Conservation (phyloP, 2,329 filamentous ascomycete species). For the Neobulgaria alba region DNA sequence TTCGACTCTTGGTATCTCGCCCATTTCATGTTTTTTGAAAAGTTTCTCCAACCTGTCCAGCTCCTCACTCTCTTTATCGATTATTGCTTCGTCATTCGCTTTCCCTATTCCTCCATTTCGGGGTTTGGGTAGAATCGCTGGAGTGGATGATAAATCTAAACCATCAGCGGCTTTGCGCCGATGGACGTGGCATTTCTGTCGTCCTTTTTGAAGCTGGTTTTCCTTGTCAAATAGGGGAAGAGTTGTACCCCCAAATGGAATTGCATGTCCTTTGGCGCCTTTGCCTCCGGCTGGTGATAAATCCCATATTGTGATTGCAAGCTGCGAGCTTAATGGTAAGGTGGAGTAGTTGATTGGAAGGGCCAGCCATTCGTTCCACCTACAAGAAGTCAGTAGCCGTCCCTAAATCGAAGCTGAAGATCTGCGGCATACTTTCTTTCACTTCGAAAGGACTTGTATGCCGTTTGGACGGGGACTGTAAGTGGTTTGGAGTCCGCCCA, state of each 20-base stretch:
- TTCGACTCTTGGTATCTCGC: constrained; percentile 83
- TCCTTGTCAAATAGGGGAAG: constrained; percentile 87
- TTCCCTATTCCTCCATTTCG: constrained; percentile 42
- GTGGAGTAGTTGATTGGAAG: constrained; percentile 79
- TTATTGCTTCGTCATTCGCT: constrained; percentile 33
- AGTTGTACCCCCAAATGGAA: constrained; percentile 92
- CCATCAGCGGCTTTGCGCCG: constrained; percentile 79
- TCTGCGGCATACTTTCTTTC: constrained; percentile 45
- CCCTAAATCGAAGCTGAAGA: background rate
- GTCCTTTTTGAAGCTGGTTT: constrained; percentile 81
- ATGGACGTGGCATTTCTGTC: constrained; percentile 84
- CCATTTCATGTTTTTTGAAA: constrained; percentile 98
- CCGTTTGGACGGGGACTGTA: constrained; percentile 83
- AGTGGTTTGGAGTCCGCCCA: constrained; percentile 95
- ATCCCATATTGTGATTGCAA: constrained; percentile 95
- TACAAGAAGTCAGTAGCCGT: constrained; percentile 26
- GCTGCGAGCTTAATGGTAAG: constrained; percentile 69
- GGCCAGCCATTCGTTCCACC: constrained; percentile 95
- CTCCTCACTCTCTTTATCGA: constrained; percentile 71
- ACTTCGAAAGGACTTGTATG: constrained; percentile 82
- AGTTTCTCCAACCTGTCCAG: constrained; percentile 81
- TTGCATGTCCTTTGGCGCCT: constrained; percentile 63
- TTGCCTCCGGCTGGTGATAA: constrained; percentile 69
- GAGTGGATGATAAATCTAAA: constrained; percentile 69
- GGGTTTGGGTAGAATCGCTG: constrained; percentile 52